Evolutionary conservation across 805 yeast genomes (phyloP), one percentile per base, ranked within the genome.

Genomic region (Candida piceae): DNA sequence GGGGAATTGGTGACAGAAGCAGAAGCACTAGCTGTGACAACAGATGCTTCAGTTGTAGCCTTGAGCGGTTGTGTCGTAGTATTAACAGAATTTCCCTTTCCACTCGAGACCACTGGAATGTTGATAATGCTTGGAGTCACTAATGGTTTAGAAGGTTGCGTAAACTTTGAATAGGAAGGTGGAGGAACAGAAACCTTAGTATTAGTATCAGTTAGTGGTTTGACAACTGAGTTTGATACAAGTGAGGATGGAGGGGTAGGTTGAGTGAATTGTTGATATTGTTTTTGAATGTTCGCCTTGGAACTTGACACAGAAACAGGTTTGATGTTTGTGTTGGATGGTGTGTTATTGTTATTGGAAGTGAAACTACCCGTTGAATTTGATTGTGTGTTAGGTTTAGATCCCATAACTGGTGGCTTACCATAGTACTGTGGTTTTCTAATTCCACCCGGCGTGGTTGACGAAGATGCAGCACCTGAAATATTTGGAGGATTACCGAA

Each of bases 351-450:
- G n/a, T n/a, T n/a, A 19, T 23, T 15, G 28, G 22, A 22, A 22
- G 9, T 11, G 20, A 24, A 26, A 22, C 35, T 16, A 18, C 25
- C 27, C 11, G 33, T 12, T 7, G 25, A 12, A 20, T 9, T 20
- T 20, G 6, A 20, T 20, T 9, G 9, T 20, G 9, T 9, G 9
- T 20, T 20, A 9, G 27, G 12, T 23, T 15, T 34, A 5, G 10
- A 10, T 4, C 44, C 36, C 1, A 43, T 28, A n/a, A 43, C 34
- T 16, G 44, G 41, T 12, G 46, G 50, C 31, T 45, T 51, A 8
- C 53, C 53, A 41, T 52, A 58, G 40, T 47, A 52, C 28, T 52
- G 58, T 15, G 58, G 63, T 40, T 53, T 57, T 32, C 48, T 45
- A 13, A 49, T 48, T 3, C 41, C 46, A n/a, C 42, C 40, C 20